Conservation (phyloP, 1,284 basidiomycete species). For the Fistulina hepatica region DNA sequence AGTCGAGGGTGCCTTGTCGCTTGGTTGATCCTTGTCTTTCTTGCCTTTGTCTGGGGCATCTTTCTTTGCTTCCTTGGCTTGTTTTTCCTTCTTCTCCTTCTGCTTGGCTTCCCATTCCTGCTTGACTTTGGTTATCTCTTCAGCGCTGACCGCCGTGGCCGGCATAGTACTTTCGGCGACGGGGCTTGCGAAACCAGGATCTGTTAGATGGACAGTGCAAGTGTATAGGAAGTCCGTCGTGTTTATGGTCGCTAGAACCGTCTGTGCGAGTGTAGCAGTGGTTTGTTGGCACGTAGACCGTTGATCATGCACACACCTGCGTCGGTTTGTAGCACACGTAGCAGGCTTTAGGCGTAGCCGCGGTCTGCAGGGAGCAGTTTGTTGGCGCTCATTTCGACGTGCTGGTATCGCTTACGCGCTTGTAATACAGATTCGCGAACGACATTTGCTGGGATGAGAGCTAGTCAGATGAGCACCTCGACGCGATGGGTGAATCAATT, state of each 20-base stretch:
- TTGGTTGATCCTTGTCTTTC: conserved; percentile 22
- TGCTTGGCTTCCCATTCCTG: conserved; percentile 71
- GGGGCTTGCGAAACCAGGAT: conserved; percentile 57
- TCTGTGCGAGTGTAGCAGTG: too few relatives aligned
- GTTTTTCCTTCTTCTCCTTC: conserved; percentile 44
- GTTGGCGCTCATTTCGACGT: conserved; percentile 8
- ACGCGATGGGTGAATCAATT: too few relatives aligned
- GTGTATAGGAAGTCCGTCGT: conserved; percentile 68
- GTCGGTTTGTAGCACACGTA: conserved; percentile 67
- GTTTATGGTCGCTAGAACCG: conserved; percentile 63
- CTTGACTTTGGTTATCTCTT: conserved; percentile 66
- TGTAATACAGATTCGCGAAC: conserved; percentile 72
- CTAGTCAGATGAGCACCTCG: background rate
- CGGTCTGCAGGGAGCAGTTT: conserved; percentile 34
- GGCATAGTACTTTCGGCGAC: conserved; percentile 32
- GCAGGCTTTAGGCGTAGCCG: conserved; percentile 58
- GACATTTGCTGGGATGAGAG: conserved; percentile 33
- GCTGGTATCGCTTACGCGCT: conserved; percentile 44
- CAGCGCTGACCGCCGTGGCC: conserved; percentile 36
- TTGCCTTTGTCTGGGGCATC: conserved; percentile 17
- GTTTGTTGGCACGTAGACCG: too few relatives aligned
- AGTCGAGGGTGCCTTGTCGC: conserved; percentile 17
- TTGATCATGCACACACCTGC: too few relatives aligned
- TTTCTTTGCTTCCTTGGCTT: conserved; percentile 35
- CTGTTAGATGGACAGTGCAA: conserved; percentile 57